These are phyloP conservation scores for Kalmusia sp. DNA, from an alignment of 2,329 filamentous ascomycete species.

Conservation along the genomic window DNA sequence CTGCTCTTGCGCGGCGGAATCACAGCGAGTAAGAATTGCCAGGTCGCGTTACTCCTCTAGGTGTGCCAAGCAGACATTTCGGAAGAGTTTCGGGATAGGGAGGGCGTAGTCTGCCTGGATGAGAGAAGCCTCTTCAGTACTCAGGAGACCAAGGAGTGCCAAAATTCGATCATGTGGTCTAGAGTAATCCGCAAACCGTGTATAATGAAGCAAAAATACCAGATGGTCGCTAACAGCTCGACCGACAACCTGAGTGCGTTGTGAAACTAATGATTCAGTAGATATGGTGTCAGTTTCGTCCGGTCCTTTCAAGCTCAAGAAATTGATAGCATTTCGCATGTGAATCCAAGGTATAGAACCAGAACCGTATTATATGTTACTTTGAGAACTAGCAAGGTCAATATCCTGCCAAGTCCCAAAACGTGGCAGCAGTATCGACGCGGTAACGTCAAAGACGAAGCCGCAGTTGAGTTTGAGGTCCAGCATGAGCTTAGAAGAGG, in stretches of 20 bases:
- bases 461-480: too few relatives aligned
- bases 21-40: not conserved
- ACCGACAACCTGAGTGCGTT: not conserved
- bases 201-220: not conserved
- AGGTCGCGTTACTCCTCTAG: not conserved
- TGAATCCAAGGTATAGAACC: not conserved
- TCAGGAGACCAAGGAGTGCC: constrained; percentile 1
- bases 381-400: not conserved
- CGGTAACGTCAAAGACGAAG: not conserved
- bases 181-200: not conserved
- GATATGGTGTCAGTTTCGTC: not conserved
- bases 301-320: not conserved
- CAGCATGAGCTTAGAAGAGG: too few relatives aligned
- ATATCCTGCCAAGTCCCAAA: constrained; percentile 7
- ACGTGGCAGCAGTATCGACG: not conserved
- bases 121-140: not conserved
- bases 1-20: not conserved
- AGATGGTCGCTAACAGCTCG: not conserved
- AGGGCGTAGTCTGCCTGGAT: constrained; percentile 4
- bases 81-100: not conserved
- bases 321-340: not conserved
- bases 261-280: not conserved
- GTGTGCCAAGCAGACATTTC: not conserved
- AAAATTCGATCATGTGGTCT: constrained; percentile 7
- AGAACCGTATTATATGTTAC: constrained; percentile 1